These are phyloP conservation scores for Rhododendron griersonianum DNA, from an alignment of 148 eudicot species.

Conservation along the genomic window DNA sequence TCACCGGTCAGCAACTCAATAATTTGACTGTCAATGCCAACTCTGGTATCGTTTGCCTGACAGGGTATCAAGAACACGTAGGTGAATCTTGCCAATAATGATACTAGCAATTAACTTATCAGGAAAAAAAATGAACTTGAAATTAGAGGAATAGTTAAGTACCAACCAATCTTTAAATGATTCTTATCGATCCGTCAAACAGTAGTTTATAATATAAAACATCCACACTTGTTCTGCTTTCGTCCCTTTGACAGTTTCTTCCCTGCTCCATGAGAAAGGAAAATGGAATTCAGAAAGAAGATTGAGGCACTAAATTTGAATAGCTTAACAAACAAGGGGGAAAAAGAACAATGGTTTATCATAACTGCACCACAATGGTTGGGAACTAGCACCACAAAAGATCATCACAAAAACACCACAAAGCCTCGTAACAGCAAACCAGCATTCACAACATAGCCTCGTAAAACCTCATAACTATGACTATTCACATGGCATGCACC, in stretches of 20 bases:
- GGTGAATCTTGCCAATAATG: not conserved
- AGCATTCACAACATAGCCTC: not conserved
- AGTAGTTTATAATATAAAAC: slow-evolving; percentile 44
- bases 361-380: not conserved
- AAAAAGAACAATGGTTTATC: too few relatives aligned
- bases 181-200: slow-evolving; percentile 8
- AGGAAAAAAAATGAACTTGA: not conserved
- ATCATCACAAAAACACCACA: not conserved
- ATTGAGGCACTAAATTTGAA: not conserved
- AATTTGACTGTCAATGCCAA: slow-evolving; percentile 9
- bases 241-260: slow-evolving; percentile 34
- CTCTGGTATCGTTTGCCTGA: slow-evolving; percentile 14
- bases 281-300: slow-evolving; percentile 2
- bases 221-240: slow-evolving; percentile 40
- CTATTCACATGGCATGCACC: not conserved
- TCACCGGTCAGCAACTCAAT: slow-evolving; percentile 2
- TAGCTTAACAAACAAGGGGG: not conserved
- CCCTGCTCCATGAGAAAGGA: slow-evolving; percentile 31
- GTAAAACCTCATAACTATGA: not conserved
- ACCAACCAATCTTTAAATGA: slow-evolving; percentile 18
- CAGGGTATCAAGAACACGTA: not conserved
- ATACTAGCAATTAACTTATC: not conserved
- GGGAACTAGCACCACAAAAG: not conserved
- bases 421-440: not conserved
- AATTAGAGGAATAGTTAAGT: not conserved